Conservation (phyloP, 306 rosid genomes). For the Vigna reflexopilosa region DNA sequence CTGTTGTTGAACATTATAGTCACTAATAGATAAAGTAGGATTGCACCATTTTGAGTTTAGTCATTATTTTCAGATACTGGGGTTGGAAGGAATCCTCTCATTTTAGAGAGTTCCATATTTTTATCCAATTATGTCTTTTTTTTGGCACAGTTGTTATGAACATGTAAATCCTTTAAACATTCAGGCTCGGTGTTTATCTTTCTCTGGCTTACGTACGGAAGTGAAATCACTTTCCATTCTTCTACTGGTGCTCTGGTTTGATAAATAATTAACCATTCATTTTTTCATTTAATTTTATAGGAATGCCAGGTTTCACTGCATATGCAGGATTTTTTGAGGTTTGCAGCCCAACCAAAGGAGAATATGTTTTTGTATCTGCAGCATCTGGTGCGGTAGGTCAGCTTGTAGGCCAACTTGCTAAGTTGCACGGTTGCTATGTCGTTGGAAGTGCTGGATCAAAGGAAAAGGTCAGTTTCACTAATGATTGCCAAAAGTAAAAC, state of each 20-base stretch:
- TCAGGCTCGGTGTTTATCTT: background rate
- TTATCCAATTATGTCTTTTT: background rate
- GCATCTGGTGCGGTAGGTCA: conserved; percentile 72
- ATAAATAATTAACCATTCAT: background rate
- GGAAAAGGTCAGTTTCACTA: conserved; percentile 46
- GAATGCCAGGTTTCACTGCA: conserved; percentile 73
- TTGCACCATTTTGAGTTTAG: background rate
- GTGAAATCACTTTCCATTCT: background rate
- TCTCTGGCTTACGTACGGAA: background rate
- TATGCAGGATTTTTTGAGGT: conserved; percentile 62
- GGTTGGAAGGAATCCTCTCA: background rate
- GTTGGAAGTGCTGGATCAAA: conserved; percentile 70
- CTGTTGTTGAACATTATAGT: too few species aligned
- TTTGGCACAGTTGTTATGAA: background rate
- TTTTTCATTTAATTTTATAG: conserved; percentile 30
- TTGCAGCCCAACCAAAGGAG: conserved; percentile 54
- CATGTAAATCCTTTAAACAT: conserved; percentile 7
- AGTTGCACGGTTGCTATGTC: conserved; percentile 66
- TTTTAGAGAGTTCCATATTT: background rate
- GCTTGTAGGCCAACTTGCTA: conserved; percentile 68
- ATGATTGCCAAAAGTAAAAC: background rate
- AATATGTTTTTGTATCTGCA: conserved; percentile 61
- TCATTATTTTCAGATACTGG: background rate
- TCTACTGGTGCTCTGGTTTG: background rate
- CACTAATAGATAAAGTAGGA: too few species aligned